Percentiles rank a stretch among this genome's conserved stretches.
Evolutionary conservation across 768 basidiomycete species (phyloP).

Genomic region (Sarcodon aspratus): DNA sequence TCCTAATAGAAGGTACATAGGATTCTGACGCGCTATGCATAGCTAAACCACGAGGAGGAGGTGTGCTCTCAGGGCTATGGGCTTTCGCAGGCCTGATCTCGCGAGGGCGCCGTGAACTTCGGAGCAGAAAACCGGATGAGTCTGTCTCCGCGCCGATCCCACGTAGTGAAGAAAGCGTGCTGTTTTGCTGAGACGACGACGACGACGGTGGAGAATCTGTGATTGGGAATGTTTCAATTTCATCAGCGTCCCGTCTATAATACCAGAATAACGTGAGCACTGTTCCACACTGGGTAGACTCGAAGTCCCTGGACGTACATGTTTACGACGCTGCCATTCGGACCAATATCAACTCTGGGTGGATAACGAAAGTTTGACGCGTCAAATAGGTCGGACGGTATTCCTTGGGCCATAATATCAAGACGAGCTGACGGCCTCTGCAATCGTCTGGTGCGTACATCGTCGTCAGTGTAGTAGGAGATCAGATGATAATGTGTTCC

Average conservation of each 20-base stretch:
- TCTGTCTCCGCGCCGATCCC: not conserved
- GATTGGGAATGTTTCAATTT: not conserved
- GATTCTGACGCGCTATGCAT: too few species aligned
- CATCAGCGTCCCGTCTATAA: not conserved
- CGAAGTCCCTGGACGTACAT: not conserved
- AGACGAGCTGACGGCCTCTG: slow-evolving; percentile 56
- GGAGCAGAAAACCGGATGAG: not conserved
- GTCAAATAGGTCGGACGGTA: slow-evolving; percentile 70
- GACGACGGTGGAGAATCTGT: not conserved
- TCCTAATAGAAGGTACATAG: too few species aligned
- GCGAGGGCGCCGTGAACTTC: not conserved
- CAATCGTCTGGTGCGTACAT: slow-evolving; percentile 59
- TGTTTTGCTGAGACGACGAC: not conserved
- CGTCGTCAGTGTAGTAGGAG: slow-evolving; percentile 75
- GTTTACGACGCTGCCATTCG: slow-evolving; percentile 42
- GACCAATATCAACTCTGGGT: slow-evolving; percentile 64
- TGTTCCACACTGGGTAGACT: not conserved
- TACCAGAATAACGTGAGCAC: not conserved
- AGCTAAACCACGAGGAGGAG: too few species aligned
- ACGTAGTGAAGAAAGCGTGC: not conserved
- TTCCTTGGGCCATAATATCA: slow-evolving; percentile 62
- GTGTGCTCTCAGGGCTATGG: not conserved
- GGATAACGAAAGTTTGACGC: slow-evolving; percentile 78
- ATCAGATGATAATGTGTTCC: slow-evolving; percentile 75
- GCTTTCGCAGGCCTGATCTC: not conserved